Base-by-base conservation (phyloP, 2,329 filamentous ascomycete genomes). In the Fusarium beomiforme region DNA sequence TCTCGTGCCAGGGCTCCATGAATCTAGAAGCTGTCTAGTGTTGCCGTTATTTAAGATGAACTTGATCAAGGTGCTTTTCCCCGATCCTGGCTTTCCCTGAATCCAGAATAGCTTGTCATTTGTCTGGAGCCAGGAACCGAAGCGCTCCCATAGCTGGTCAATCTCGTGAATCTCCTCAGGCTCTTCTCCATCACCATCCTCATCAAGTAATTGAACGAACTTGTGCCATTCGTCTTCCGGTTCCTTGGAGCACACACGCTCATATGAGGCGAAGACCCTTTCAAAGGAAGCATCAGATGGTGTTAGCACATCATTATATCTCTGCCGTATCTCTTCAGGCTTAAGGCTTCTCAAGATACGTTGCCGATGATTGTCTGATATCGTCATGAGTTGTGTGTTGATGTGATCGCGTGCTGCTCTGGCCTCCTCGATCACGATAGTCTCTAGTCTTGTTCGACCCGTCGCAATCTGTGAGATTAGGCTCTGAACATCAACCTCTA, bases 1-100 rank as follows among this genome's bases (percentile, higher is more conserved):
- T 3, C 6, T 23, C 0, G 7, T n/a, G 0, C 23, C 11, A 0
- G 17, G 5, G 0, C 2, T 5, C n/a, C 42, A 17, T 1, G 9
- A 47, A 0, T 8, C 3, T 2, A 65, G n/a, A 0, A 65, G 2
- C 1, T 13, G 13, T 0, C 24, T 33, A 0, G 31, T 64, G 19
- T 26, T 58, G 2, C 29, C 5, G 2, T 33, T 49, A 0, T 49
- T 5, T 0, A 65, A n/a, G 0, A 64, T 3, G 2, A 49, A 58
- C 2, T 49, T 65, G 17, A 65, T 34, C 2, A 65, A 23, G 0
- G 62, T 64, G 12, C 59, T 65, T 37, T 64, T 65, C 0, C 62
- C 62, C 0, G 62, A 58, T 9, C 59, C 62, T 14, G 62, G 49
- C 13, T 65, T 65, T 0, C 62, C 59, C 6, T 11, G 49, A 0